Conservation (phyloP, 208 protist genomes). For the Willaertia magna region DNA sequence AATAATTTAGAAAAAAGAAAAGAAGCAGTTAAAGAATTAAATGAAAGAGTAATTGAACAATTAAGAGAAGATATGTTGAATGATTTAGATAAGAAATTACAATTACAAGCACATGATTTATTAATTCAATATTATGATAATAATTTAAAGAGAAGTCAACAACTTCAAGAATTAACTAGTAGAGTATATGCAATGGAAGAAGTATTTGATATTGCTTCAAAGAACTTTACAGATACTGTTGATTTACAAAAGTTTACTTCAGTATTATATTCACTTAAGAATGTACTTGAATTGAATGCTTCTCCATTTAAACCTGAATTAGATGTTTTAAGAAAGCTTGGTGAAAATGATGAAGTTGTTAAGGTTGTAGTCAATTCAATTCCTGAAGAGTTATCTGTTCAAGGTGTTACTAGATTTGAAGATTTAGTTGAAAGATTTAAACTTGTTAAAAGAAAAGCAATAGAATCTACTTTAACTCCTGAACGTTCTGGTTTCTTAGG, state of each 20-base stretch:
- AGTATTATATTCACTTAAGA: not conserved
- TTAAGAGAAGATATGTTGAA: not conserved
- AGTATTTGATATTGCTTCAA: not conserved
- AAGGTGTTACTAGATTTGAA: not conserved
- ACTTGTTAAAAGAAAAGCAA: not conserved
- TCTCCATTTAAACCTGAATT: slow-evolving; percentile 6
- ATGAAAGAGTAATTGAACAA: not conserved
- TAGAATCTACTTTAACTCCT: not conserved
- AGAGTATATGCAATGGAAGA: not conserved
- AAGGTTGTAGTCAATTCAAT: not conserved
- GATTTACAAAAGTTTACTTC: not conserved
- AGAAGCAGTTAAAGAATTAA: not conserved
- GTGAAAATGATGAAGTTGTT: not conserved
- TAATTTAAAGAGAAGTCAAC: not conserved
- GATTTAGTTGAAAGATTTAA: not conserved
- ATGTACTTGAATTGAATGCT: not conserved
- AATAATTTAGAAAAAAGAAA: not conserved
- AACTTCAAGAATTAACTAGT: not conserved
- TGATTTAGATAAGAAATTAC: not conserved
- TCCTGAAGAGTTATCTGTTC: not conserved
- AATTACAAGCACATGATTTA: not conserved
- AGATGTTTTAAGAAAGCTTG: not conserved
- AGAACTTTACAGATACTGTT: not conserved
- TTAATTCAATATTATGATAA: not conserved
- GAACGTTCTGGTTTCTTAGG: not conserved